These are phyloP conservation scores for Pelargonium exstipulatum DNA, from an alignment of 441 rosid genomes.

Conservation along the genomic window DNA sequence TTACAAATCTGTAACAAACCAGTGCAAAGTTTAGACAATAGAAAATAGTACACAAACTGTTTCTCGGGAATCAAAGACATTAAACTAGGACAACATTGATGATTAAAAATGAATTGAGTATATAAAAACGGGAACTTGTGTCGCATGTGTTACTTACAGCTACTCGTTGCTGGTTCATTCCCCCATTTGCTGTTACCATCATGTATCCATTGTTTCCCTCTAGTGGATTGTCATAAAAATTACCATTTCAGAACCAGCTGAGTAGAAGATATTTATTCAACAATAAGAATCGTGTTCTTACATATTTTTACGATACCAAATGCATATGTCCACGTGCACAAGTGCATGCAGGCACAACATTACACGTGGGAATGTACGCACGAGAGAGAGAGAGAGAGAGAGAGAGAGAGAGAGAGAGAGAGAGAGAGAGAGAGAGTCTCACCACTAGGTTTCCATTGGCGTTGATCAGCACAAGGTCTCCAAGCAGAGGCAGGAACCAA, in stretches of 20 bases:
- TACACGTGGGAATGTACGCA: not conserved
- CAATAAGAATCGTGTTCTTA: not conserved
- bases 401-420: too few relatives aligned
- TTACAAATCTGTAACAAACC: constrained; percentile 68
- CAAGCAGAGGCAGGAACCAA: constrained; percentile 67
- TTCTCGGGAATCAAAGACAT: not conserved
- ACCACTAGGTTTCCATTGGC: constrained; percentile 69
- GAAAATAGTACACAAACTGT: constrained; percentile 7
- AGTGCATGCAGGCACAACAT: not conserved
- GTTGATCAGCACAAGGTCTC: constrained; percentile 88
- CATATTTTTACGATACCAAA: constrained; percentile 5
- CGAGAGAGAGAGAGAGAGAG: too few relatives aligned
- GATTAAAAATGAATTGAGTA: not conserved
- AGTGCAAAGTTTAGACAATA: constrained; percentile 20
- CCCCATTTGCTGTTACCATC: constrained; percentile 92
- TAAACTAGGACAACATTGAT: not conserved
- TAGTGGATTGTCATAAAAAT: constrained; percentile 14
- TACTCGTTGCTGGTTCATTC: constrained; percentile 93
- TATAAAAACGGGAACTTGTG: constrained; percentile 12
- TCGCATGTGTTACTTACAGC: constrained; percentile 59
- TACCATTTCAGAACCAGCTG: too few relatives aligned
- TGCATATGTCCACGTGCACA: constrained; percentile 3
- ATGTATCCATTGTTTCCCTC: constrained; percentile 86
- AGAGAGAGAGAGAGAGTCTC: constrained; percentile 22
- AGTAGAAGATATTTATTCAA: not conserved